These are phyloP conservation scores for Westerdykella sp. DNA, from an alignment of 2,329 filamentous ascomycete species.

Conservation along the genomic window DNA sequence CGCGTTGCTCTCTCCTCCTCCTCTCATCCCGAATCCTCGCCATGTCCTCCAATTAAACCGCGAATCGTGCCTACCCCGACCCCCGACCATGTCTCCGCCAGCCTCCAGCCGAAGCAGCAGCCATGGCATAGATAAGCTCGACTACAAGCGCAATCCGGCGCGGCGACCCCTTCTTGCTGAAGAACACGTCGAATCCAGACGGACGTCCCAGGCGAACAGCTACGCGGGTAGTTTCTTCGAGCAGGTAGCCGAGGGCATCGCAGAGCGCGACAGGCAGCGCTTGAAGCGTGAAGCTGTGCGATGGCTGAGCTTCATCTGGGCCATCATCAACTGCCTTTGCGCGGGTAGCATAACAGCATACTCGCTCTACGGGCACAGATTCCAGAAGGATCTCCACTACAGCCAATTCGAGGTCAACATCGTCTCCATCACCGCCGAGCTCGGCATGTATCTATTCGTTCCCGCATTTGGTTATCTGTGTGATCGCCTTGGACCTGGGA, in stretches of 20 bases:
- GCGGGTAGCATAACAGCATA: conserved; percentile 90
- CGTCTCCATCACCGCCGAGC: conserved; percentile 77
- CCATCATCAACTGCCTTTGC: conserved; percentile 62
- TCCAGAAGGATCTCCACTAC: conserved; percentile 81
- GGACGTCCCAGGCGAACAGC: conserved; percentile 39
- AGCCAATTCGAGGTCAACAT: conserved; percentile 88
- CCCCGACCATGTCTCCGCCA: conserved; percentile 25
- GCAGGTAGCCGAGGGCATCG: conserved; percentile 55
- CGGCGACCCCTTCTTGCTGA: conserved; percentile 39
- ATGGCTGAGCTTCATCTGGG: conserved; percentile 54
- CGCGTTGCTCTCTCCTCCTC: background rate
- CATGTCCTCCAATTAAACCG: background rate
- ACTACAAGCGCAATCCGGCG: conserved; percentile 35
- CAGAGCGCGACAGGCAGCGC: conserved; percentile 50
- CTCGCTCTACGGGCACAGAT: conserved; percentile 85
- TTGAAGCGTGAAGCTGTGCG: conserved; percentile 50
- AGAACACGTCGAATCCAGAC: conserved; percentile 25
- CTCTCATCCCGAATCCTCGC: conserved; percentile 1
- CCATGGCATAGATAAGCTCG: conserved; percentile 45
- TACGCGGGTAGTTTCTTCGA: conserved; percentile 52
- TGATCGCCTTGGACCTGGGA: conserved; percentile 76
- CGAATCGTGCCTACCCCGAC: background rate
- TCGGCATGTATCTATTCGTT: conserved; percentile 89
- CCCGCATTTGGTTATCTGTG: conserved; percentile 85
- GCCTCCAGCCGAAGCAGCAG: conserved; percentile 28